Base-by-base conservation (phyloP, 2,329 filamentous ascomycete species). In the Colletotrichum neosansevieriae region DNA sequence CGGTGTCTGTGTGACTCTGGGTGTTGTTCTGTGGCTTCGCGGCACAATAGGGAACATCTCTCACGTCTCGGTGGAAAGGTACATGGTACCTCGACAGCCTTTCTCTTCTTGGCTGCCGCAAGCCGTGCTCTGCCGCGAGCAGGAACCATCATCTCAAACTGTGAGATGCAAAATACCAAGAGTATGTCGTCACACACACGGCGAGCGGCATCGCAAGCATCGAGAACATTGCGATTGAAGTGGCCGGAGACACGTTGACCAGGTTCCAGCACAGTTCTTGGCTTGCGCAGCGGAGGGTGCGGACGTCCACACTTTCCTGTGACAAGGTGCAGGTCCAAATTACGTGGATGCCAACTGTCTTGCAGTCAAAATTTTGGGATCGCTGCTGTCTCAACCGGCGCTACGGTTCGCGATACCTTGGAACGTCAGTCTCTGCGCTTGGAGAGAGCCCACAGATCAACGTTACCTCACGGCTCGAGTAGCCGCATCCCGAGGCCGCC, bases 81-180 rank as follows among this genome's bases (percentile, higher is more conserved):
- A 70, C 58, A 69, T 69, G 63, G 62, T 63, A 38, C 24, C 59
- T 58, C 56, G 64, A 50, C 40, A 66, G 19, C 50, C 13, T 17
- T 54, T 42, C 29, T 47, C 67, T 69, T 67, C 67, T 69, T 67
- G 67, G 67, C 62, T 62, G 56, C 50, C 24, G 51, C 44, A 63
- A 36, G 15, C 50, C 49, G 45, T 44, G 65, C 32, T 44, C 47
- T 61, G 58, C 38, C 40, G 54, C 17, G 10, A 42, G 36, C 45
- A 44, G n/a, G 45, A 57, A 56, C 19, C 45, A 13, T 44, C 60
- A 44, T 15, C 50, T 50, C 13, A 17, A 54, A 56, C n/a, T 42
- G 17, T 17, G 40, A 34, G 21, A 50, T 61, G 21, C 58, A n/a
- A 29, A 32, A 53, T 15, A 19, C 47, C n/a, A 36, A 45, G 12